Base-by-base conservation (phyloP, 2,329 filamentous ascomycete species). In the Oidium heveae region DNA sequence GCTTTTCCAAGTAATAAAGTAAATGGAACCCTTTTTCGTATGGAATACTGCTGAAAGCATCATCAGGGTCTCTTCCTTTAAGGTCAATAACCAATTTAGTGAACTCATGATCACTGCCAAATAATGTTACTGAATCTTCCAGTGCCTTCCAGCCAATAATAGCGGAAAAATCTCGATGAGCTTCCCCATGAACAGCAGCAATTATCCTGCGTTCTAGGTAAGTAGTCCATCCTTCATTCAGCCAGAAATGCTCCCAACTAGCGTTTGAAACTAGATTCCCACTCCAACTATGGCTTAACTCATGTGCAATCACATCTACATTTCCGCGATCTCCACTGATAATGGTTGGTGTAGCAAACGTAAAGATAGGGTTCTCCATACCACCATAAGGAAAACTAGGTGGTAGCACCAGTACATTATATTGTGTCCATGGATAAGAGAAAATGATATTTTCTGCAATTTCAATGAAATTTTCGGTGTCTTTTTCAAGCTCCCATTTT, bases 21-120 rank as follows among this genome's bases (percentile, higher is more conserved):
- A 96, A 93, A 64, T 85, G 84, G 68, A 94, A 96, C 3, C 89
- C 89, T 57, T 98, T 96, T 66, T 96, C 89, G 63, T 98, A 98
- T 0, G 91, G 87, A 36, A 96, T 74, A 28, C 79, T 84, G 60
- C 84, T 93, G 70, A 96, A 98, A 1, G 89, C 85, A 67, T 98
- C 91, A 66, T 96, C 91, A 0, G 91, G 91, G 62, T 96, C 89
- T 60, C 91, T 82, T 56, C 86, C 86, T 65, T 89, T 84, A 59
- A 96, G 80, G 65, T 86, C 80, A 57, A 88, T 76, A 60, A 94
- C 79, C 54, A 98, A 75, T 67, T 93, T 93, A 8, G 91, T 98
- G 70, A 91, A 96, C 61, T 89, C 83, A 65, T 94, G 87, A 59
- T 93, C 83, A 53, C 78, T 72, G 41, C 89, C 89, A 62, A 82